These are phyloP conservation scores for Carex pumila DNA, from an alignment of 176 grass and related monocot species.

Conservation along the genomic window DNA sequence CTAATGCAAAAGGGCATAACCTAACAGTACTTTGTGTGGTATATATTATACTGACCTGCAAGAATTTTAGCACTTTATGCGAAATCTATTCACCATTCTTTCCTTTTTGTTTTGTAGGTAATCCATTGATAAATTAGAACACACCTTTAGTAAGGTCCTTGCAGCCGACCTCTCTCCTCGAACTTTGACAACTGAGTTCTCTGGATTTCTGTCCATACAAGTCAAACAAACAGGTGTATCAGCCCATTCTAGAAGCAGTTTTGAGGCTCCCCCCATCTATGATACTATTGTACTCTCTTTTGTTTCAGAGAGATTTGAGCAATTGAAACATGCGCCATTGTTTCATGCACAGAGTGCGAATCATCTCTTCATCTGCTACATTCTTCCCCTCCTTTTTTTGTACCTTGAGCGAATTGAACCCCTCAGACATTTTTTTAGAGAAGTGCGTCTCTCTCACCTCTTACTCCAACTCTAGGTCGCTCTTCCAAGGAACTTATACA, in stretches of 20 bases:
- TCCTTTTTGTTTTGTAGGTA: neutral
- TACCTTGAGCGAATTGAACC: neutral
- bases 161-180: too few relatives aligned
- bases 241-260: too few relatives aligned
- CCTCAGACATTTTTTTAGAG: neutral
- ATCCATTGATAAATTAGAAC: too few relatives aligned
- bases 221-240: too few relatives aligned
- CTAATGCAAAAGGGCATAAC: too few relatives aligned
- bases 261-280: too few relatives aligned
- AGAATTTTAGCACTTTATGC: neutral
- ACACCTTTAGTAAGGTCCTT: neutral
- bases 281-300: too few relatives aligned
- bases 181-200: too few relatives aligned
- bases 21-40: too few relatives aligned
- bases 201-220: too few relatives aligned
- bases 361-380: neutral
- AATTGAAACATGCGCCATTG: constrained; percentile 3
- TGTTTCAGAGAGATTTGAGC: neutral
- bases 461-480: constrained; percentile 17
- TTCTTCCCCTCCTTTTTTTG: neutral
- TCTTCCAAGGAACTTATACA: constrained; percentile 10
- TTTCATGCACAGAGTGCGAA: neutral
- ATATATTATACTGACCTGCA: too few relatives aligned
- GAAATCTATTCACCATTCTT: neutral
- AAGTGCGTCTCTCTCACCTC: constrained; percentile 6